Conservation (phyloP, 345 rosid species). For the Euclidium syriacum region DNA sequence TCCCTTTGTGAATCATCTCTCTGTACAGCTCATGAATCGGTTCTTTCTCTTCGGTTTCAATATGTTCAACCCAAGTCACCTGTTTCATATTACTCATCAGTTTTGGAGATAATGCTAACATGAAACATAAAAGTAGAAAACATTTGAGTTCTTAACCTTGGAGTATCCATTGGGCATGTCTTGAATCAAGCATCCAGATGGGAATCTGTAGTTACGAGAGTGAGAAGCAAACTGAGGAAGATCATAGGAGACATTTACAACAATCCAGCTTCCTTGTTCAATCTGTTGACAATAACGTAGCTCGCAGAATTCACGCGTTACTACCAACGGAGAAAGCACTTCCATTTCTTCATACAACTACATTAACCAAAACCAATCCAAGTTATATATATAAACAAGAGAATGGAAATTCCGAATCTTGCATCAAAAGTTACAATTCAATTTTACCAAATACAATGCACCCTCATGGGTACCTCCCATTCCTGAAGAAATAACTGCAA, state of each 20-base stretch:
- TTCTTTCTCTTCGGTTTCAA: slow-evolving; percentile 71
- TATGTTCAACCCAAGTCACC: slow-evolving; percentile 95
- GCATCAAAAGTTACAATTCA: background rate
- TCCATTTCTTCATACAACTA: slow-evolving; percentile 84
- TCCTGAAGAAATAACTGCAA: slow-evolving; percentile 68
- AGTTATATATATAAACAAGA: background rate
- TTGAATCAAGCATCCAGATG: slow-evolving; percentile 97
- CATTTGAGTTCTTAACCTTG: slow-evolving; percentile 47
- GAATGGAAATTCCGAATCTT: background rate
- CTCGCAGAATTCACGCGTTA: slow-evolving; percentile 73
- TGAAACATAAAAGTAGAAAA: background rate
- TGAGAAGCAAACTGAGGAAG: slow-evolving; percentile 65
- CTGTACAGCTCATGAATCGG: slow-evolving; percentile 52
- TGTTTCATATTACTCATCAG: slow-evolving; percentile 24
- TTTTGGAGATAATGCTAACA: background rate
- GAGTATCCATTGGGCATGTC: slow-evolving; percentile 95
- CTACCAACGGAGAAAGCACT: slow-evolving; percentile 74
- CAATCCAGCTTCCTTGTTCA: slow-evolving; percentile 88
- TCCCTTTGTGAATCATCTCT: slow-evolving; percentile 58
- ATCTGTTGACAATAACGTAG: slow-evolving; percentile 85
- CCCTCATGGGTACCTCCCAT: slow-evolving; percentile 58
- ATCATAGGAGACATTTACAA: slow-evolving; percentile 82
- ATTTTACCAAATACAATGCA: slow-evolving; percentile 72
- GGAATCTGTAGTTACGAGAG: slow-evolving; percentile 54
- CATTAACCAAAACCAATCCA: slow-evolving; percentile 3